Evolutionary conservation across 2,329 filamentous ascomycete genomes (phyloP).

Genomic region (Macroventuria anomochaeta): DNA sequence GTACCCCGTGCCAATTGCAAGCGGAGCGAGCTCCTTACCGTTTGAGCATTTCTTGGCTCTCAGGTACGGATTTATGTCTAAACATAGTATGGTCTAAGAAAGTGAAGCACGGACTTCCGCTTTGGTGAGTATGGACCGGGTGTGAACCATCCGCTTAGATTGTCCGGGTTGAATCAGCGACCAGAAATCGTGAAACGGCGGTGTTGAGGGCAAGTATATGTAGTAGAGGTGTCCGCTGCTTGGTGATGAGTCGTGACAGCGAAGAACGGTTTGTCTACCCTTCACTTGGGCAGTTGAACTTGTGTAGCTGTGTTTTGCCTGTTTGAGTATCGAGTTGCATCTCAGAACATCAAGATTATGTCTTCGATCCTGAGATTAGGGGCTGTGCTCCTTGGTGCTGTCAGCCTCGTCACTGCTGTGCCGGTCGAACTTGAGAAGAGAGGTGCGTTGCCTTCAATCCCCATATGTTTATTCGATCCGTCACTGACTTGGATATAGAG

Average conservation of each 20-base stretch:
- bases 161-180: constrained; percentile 5
- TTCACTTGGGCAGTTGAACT: neutral
- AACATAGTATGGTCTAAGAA: constrained; percentile 12
- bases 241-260: constrained; percentile 2
- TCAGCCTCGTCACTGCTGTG: constrained; percentile 31
- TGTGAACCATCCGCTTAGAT: constrained; percentile 7
- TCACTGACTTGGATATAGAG: constrained; percentile 24
- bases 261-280: neutral
- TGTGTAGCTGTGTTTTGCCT: constrained; percentile 3
- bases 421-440: constrained; percentile 37
- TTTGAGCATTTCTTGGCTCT: constrained; percentile 3
- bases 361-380: constrained; percentile 26
- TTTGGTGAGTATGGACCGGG: constrained; percentile 7
- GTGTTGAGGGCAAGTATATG: constrained; percentile 8
- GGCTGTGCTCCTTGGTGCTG: constrained; percentile 28
- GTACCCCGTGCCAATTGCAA: constrained; percentile 1
- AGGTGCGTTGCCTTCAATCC: constrained; percentile 26
- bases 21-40: constrained; percentile 1
- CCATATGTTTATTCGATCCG: neutral
- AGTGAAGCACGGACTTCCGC: constrained; percentile 16
- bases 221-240: constrained; percentile 6
- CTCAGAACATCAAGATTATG: constrained; percentile 15
- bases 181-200: constrained; percentile 1
- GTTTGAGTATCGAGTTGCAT: neutral
- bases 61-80: constrained; percentile 17